These are phyloP conservation scores for Apiospora koreana DNA, from an alignment of 2,329 filamentous ascomycete genomes.

Conservation along the genomic window DNA sequence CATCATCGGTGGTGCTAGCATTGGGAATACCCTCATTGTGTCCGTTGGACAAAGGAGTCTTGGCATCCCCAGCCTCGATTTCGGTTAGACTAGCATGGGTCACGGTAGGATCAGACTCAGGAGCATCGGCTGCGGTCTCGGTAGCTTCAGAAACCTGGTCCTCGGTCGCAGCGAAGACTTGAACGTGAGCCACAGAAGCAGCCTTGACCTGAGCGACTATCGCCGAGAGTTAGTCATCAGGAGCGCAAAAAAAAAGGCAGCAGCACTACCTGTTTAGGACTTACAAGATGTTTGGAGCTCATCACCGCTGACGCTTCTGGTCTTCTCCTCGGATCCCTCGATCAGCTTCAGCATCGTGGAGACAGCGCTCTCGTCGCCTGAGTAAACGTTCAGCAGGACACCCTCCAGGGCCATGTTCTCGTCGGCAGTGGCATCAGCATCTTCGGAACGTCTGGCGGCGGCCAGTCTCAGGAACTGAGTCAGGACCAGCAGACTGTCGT, in stretches of 20 bases:
- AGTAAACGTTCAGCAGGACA: conserved; percentile 75
- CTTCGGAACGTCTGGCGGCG: conserved; percentile 72
- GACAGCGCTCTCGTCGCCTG: conserved; percentile 74
- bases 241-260: background rate
- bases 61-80: conserved; percentile 47
- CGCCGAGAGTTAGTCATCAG: conserved; percentile 22
- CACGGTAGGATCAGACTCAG: conserved; percentile 65
- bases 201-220: conserved; percentile 60
- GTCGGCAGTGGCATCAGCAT: conserved; percentile 63
- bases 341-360: conserved; percentile 76
- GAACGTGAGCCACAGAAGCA: conserved; percentile 51
- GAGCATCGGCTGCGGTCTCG: conserved; percentile 27
- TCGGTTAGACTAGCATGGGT: conserved; percentile 69
- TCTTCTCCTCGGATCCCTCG: conserved; percentile 67
- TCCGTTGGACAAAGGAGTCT: conserved; percentile 42
- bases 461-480: conserved; percentile 81
- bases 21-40: conserved; percentile 47
- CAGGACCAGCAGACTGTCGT: conserved; percentile 67
- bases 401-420: conserved; percentile 83
- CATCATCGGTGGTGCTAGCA: conserved; percentile 50
- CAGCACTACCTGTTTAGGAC: conserved; percentile 32
- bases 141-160: conserved; percentile 36
- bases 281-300: conserved; percentile 71
- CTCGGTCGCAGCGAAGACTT: conserved; percentile 34
- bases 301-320: conserved; percentile 65